Evolutionary conservation across 768 basidiomycete species (phyloP), one percentile per base, ranked within the genome.

Genomic region (Russula vinacea): DNA sequence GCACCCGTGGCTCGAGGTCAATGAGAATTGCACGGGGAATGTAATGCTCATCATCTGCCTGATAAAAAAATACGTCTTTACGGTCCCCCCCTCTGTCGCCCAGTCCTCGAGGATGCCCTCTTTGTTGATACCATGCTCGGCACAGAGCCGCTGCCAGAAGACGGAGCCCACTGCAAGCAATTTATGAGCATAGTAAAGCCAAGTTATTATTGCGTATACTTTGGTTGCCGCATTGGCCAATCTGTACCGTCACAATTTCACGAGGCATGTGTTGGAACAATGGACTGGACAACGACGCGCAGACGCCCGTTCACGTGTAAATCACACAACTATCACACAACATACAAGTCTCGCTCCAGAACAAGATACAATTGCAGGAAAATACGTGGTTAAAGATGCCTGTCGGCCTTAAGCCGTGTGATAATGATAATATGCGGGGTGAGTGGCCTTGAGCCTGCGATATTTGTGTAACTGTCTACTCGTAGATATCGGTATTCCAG

Each of bases 41-140:
- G 75, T 98, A 99, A 71, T 97, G 95, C 74, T 98, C 97, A 72
- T 99, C 97, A 74, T 99, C 97, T n/a, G 97, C 97, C 75, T 98
- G 96, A 74, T 99, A 98, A 79, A 99, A 99, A 78, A 99, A 99
- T 32, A 97, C 96, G 77, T 99, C 97, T 73, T 98, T 99, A 70
- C 97, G 82, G 76, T 99, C 97, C 92, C 92, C 22, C 91, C 92
- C 70, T 95, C 94, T 1, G 89, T 91, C 7, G 95, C 94, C 91
- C 93, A 96, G 67, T 98, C 95, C 74, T 98, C 95, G 53, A 98
- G 85, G 63, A 93, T 92, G 33, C 97, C 97, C 70, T 95, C 90
- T 62, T 90, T 89, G 74, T 84, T 94, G 78, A 99, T 98, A 19
- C 97, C 97, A 75, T 99, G 97, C 77, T 99, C 97, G 19, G 94